Base-by-base conservation (phyloP, 1,284 basidiomycete genomes). In the Tylopilus orsonianus region DNA sequence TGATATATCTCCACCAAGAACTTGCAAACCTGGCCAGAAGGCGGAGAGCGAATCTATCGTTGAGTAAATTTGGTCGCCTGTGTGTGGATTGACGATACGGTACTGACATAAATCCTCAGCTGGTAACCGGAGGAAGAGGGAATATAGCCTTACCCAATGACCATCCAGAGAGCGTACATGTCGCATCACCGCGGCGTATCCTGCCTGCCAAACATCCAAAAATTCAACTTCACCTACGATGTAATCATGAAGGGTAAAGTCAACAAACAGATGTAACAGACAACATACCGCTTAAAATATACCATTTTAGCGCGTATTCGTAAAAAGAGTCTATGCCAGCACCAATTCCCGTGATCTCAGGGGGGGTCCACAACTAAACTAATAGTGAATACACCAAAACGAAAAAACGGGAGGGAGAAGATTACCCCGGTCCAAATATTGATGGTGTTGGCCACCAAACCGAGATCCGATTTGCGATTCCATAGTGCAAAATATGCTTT, bases 301-400 rank as follows among this genome's bases (percentile, higher is more conserved):
- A 95, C 85, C 87, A 90, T 64, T 90, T 91, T 39, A 91, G 65
- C 14, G 89, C 91, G 65, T 94, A 96, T 69, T 97, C 94, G 64
- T 88, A 94, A 66, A 94, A 96, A 8, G 90, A 93, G 66, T 97
- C 93, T 43, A 95, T 85, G 1, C 94, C 94, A 12, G 94, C 94
- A 23, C 94, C 93, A 29, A 94, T 88, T 5, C 88, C 81, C 27
- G 83, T 86, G 5, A 87, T 67, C 55, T 90, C 87, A 20, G 90
- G 90, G 39, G 75, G 71, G 19, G 77, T 77, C 89, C 89, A 91
- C 35, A 65, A 61, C 86, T 89, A 49, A 16, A 46, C 19, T 3
- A 4, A 19, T 47, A 46, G 45, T 42, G 20, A 48, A 43, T 46
- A 24, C 30, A 18, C n/a, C 45, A 41, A 49, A 43, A 19, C 43